A percentile compares a stretch with the other conserved stretches of the same genome.
These are phyloP conservation scores for Aspergillus pseudotamarii DNA, from an alignment of 2,329 filamentous ascomycete species.

Conservation along the genomic window DNA sequence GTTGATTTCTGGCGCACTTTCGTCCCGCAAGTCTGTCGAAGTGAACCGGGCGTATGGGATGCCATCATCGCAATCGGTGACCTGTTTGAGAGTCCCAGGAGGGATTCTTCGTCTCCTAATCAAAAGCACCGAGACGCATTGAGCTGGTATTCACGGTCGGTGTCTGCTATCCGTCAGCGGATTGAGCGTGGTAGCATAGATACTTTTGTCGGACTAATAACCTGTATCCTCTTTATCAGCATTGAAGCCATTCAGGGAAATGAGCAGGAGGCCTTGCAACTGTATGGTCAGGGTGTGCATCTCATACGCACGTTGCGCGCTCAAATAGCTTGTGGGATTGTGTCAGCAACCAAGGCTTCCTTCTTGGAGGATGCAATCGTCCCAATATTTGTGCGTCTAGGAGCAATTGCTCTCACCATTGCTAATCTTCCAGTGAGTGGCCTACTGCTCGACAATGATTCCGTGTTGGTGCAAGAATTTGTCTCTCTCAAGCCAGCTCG, in stretches of 20 bases:
- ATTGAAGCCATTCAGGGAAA: constrained; percentile 34
- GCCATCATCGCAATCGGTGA: constrained; percentile 38
- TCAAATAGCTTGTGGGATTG: constrained; percentile 5
- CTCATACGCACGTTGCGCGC: constrained; percentile 27
- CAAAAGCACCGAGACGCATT: constrained; percentile 30
- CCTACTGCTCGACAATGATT: constrained; percentile 4
- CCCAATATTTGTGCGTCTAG: constrained; percentile 34
- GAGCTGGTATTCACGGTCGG: constrained; percentile 35
- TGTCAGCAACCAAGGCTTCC: constrained; percentile 15
- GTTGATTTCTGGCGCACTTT: constrained; percentile 35
- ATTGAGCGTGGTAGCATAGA: constrained; percentile 29
- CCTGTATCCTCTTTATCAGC: constrained; percentile 37
- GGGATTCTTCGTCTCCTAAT: constrained; percentile 9
- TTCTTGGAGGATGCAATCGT: constrained; percentile 30
- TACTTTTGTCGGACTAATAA: constrained; percentile 33
- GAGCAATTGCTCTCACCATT: constrained; percentile 22
- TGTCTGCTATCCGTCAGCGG: constrained; percentile 28
- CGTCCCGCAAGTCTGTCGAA: constrained; percentile 37
- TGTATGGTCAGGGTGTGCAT: constrained; percentile 33
- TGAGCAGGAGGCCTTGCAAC: constrained; percentile 28
- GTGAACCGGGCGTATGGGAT: constrained; percentile 40
- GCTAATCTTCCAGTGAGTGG: constrained; percentile 15
- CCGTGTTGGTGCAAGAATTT: constrained; percentile 6
- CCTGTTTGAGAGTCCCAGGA: constrained; percentile 34
- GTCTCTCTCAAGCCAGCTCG: constrained; percentile 21